Percentiles rank a stretch among this genome's conserved stretches.
Evolutionary conservation across 2,329 filamentous ascomycete genomes (phyloP).

Genomic region (Colletotrichum aenigma): DNA sequence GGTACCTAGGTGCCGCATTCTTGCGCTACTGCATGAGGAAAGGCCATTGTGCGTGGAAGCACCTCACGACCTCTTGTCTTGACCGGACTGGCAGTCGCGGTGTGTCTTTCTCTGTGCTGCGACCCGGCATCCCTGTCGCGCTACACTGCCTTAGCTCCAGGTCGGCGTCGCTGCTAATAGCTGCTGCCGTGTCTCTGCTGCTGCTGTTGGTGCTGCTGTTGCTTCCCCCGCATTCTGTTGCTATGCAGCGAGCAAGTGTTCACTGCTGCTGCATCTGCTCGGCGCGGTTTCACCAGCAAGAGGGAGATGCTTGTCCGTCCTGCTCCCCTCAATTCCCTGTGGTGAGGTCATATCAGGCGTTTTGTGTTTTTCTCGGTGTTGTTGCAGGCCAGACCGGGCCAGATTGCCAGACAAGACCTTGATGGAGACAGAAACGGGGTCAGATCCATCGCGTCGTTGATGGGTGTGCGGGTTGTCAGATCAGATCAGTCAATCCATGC

Average conservation of each 20-base stretch:
- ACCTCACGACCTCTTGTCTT: neutral
- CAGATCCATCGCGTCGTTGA: neutral
- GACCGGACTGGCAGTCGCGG: neutral
- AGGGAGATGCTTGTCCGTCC: neutral
- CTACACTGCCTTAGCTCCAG: neutral
- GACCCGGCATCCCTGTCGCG: neutral
- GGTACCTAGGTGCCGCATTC: neutral
- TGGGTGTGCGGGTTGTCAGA: constrained; percentile 20
- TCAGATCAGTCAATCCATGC: constrained; percentile 2
- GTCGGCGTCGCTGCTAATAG: neutral
- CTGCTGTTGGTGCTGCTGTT: neutral
- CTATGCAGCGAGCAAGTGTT: neutral
- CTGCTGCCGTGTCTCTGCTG: neutral
- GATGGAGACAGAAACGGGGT: constrained; percentile 5
- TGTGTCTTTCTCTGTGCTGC: neutral
- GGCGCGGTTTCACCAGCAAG: neutral
- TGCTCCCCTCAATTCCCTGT: neutral
- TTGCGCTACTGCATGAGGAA: neutral
- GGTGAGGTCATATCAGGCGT: constrained; percentile 18
- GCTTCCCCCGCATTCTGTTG: constrained; percentile 10
- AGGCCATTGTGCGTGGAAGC: neutral
- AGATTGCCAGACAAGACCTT: neutral
- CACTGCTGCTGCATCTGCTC: neutral
- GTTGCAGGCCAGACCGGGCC: neutral
- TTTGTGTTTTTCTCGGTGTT: neutral